Evolutionary conservation across 331 rosid genomes (phyloP).

Genomic region (Telfairia occidentalis): DNA sequence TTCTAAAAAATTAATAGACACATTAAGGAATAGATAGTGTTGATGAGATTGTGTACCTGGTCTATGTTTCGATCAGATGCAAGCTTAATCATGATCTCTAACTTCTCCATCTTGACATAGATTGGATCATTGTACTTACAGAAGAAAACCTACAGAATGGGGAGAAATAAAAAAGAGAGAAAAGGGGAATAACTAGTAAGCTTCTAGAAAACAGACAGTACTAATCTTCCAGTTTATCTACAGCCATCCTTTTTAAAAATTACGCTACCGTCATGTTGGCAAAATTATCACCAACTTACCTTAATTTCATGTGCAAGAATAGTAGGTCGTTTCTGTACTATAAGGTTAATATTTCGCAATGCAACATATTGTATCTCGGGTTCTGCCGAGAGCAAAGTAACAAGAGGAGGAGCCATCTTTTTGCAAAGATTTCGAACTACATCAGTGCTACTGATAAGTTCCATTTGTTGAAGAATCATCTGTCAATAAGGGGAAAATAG

Average conservation of each 20-base stretch:
- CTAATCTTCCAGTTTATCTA: background rate
- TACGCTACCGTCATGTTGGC: constrained; percentile 7
- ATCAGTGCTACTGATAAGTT: constrained; percentile 90
- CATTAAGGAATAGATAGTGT: background rate
- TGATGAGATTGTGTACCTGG: constrained; percentile 45
- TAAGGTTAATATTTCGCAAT: constrained; percentile 88
- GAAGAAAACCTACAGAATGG: constrained; percentile 71
- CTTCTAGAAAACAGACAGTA: background rate
- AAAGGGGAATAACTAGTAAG: background rate
- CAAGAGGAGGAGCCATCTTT: constrained; percentile 99
- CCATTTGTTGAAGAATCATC: constrained; percentile 99
- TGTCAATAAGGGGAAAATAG: constrained; percentile 11
- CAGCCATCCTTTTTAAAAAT: background rate
- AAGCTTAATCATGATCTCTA: constrained; percentile 97
- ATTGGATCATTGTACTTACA: constrained; percentile 99
- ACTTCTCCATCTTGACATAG: constrained; percentile 94
- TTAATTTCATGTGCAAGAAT: constrained; percentile 98
- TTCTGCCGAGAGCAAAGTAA: constrained; percentile 93
- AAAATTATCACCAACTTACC: constrained; percentile 31
- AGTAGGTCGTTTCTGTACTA: constrained; percentile 95
- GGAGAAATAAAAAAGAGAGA: background rate
- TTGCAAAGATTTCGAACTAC: constrained; percentile 97
- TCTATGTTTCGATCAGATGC: constrained; percentile 95
- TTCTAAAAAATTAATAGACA: background rate
- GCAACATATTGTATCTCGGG: constrained; percentile 99